phyloP scores from a whole-genome alignment of 2,329 filamentous ascomycete species.

The Fusarium buxicola region DNA sequence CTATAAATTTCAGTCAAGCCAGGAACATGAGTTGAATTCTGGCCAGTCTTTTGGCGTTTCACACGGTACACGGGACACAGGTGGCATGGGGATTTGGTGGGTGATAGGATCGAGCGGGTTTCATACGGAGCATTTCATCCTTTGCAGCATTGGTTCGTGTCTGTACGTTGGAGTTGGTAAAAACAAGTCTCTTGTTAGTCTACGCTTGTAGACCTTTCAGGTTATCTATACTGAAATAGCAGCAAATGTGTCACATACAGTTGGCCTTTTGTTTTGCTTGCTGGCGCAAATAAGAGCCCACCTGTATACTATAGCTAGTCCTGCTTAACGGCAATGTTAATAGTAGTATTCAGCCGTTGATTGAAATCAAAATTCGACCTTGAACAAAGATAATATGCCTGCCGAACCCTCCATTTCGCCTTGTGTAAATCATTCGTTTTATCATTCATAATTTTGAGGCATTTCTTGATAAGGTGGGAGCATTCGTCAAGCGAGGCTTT shows the following conservation, averaged over 20 bases:
- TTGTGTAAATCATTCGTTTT: background rate
- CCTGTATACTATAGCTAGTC: conserved; percentile 27
- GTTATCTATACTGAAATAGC: conserved; percentile 11
- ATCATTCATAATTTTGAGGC: background rate
- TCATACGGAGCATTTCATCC: conserved; percentile 33
- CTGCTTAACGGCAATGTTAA: conserved; percentile 5
- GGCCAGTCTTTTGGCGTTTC: conserved; percentile 38
- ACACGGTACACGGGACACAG: conserved; percentile 16
- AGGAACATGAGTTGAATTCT: background rate
- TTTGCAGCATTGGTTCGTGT: conserved; percentile 24
- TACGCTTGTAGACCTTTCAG: conserved; percentile 11
- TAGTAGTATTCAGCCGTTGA: background rate
- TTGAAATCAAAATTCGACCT: conserved; percentile 16
- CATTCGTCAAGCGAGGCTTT: conserved; percentile 27
- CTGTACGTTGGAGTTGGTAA: conserved; percentile 39
- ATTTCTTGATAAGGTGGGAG: background rate
- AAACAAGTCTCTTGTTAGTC: conserved; percentile 23
- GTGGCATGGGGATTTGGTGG: conserved; percentile 8
- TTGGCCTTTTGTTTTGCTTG: conserved; percentile 20
- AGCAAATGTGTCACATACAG: conserved; percentile 11
- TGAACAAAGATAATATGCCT: background rate
- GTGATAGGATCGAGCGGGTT: conserved; percentile 23
- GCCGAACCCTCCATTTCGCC: background rate
- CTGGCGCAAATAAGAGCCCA: conserved; percentile 15
- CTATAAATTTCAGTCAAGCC: background rate